Percentiles rank a stretch among this genome's conserved stretches.
phyloP scores from a whole-genome alignment of 2,329 filamentous ascomycete genomes.

The Aspergillus calidoustus region DNA sequence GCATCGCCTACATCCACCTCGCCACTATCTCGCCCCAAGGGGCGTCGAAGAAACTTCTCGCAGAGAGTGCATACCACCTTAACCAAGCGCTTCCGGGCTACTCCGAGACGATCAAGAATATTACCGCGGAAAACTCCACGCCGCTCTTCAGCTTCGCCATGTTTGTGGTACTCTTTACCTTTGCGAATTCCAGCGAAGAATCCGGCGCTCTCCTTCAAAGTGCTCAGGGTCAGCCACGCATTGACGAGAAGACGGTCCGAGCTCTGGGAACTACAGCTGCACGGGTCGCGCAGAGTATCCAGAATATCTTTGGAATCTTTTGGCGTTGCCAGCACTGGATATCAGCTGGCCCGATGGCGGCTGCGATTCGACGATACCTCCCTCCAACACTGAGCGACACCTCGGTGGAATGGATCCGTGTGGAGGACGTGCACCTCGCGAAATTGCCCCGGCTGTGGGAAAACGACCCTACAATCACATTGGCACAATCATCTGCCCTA shows the following conservation, averaged over 20 bases:
- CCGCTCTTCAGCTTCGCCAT: constrained; percentile 10
- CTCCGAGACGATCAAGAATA: not conserved
- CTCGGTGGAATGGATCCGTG: not conserved
- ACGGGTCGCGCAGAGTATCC: not conserved
- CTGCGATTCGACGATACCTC: not conserved
- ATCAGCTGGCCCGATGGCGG: not conserved
- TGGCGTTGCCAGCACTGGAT: constrained; percentile 13
- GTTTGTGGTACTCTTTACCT: constrained; percentile 3
- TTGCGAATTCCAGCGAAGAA: constrained; percentile 7
- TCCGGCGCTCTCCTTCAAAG: not conserved
- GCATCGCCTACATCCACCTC: constrained; percentile 9
- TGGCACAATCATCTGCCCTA: not conserved
- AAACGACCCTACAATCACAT: not conserved
- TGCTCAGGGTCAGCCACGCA: not conserved
- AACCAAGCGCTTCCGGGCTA: constrained; percentile 10
- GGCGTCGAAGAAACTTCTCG: not conserved
- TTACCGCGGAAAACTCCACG: not conserved
- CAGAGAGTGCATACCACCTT: constrained; percentile 5
- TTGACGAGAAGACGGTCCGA: not conserved
- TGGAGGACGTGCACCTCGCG: constrained; percentile 2
- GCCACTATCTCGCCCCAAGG: not conserved
- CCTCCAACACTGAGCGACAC: not conserved
- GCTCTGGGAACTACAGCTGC: not conserved
- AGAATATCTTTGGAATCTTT: constrained; percentile 11
- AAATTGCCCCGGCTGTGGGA: not conserved